A percentile compares a stretch with the other conserved stretches of the same genome.
Evolutionary conservation across 331 rosid species (phyloP).

Genomic region (Spiraea crenata): DNA sequence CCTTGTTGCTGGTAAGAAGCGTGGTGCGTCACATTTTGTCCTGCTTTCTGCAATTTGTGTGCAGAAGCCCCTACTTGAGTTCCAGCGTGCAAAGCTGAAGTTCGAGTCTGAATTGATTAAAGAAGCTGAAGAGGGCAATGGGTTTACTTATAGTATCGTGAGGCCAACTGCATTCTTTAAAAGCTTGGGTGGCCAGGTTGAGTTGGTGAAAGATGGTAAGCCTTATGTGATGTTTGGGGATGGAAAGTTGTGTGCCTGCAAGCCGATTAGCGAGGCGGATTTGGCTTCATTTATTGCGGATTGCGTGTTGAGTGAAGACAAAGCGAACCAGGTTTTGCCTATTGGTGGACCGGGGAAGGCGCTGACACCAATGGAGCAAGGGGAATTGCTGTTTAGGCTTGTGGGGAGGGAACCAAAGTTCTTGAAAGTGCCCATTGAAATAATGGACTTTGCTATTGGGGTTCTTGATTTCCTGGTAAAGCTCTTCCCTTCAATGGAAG

Average conservation of each 20-base stretch:
- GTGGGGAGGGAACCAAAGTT: slow-evolving; percentile 74
- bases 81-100: slow-evolving; percentile 82
- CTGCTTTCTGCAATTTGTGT: slow-evolving; percentile 89
- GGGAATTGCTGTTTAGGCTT: slow-evolving; percentile 69
- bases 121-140: slow-evolving; percentile 48
- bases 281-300: slow-evolving; percentile 80
- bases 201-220: slow-evolving; percentile 87
- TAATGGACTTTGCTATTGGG: slow-evolving; percentile 81
- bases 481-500: slow-evolving; percentile 72
- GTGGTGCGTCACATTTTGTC: slow-evolving; percentile 85
- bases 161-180: slow-evolving; percentile 88
- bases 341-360: slow-evolving; percentile 89
- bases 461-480: slow-evolving; percentile 62
- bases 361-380: slow-evolving; percentile 83
- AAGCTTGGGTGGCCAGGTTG: slow-evolving; percentile 92
- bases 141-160: slow-evolving; percentile 69
- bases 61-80: slow-evolving; percentile 87
- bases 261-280: slow-evolving; percentile 78
- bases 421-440: slow-evolving; percentile 79
- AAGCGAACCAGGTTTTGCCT: slow-evolving; percentile 62
- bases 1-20: slow-evolving; percentile 67
- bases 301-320: slow-evolving; percentile 60
- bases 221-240: slow-evolving; percentile 98
- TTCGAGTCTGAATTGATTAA: slow-evolving; percentile 65
- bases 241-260: slow-evolving; percentile 83